Conservation (phyloP, 2,329 filamentous ascomycete genomes). For the Ophiostoma sp. region DNA sequence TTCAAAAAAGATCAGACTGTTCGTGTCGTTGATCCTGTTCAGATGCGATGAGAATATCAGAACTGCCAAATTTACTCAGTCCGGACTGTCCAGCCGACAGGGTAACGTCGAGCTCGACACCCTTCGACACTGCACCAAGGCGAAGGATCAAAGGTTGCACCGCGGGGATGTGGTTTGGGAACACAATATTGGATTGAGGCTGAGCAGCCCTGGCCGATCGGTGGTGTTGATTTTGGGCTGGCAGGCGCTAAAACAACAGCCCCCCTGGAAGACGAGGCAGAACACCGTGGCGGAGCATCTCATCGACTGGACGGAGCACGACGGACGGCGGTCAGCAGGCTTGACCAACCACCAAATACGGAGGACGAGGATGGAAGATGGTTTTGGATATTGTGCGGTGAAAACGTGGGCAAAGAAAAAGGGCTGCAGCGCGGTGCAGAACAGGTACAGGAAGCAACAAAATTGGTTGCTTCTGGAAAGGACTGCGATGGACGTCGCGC, state of each 20-base stretch:
- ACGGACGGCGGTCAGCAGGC: not conserved
- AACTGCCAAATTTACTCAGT: not conserved
- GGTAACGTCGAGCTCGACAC: not conserved
- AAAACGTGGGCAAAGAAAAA: slow-evolving; percentile 7
- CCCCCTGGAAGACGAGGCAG: slow-evolving; percentile 24
- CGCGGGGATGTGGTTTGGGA: not conserved
- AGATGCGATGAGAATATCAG: not conserved
- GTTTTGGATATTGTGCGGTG: not conserved
- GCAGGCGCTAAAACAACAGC: slow-evolving; percentile 8
- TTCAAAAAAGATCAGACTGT: not conserved
- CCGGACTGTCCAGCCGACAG: not conserved
- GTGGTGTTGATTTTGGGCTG: not conserved
- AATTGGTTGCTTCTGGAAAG: not conserved
- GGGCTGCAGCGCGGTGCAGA: not conserved
- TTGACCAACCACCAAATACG: not conserved
- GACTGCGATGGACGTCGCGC: not conserved
- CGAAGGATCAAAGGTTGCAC: slow-evolving; percentile 7
- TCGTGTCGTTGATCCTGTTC: not conserved
- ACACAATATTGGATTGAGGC: slow-evolving; percentile 10
- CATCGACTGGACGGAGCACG: not conserved
- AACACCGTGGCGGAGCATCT: slow-evolving; percentile 23
- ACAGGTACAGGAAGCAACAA: not conserved
- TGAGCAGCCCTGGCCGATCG: slow-evolving; percentile 7
- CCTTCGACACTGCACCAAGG: not conserved
- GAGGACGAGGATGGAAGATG: not conserved